Conservation (phyloP, 179 eudicot genomes). For the Drosera spatulata region DNA sequence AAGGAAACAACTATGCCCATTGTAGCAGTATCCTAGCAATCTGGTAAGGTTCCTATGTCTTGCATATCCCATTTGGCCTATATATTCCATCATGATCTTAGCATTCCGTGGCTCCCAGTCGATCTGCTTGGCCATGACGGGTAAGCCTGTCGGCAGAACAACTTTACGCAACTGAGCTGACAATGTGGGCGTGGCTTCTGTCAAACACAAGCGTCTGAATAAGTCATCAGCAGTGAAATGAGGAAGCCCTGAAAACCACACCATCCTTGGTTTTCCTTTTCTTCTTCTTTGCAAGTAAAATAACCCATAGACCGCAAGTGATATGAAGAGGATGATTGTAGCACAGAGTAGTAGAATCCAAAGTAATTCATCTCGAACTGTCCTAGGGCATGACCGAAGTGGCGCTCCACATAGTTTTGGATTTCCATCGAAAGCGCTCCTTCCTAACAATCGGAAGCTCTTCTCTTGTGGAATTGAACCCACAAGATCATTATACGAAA, state of each 20-base stretch:
- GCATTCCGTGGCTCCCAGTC: slow-evolving; percentile 41
- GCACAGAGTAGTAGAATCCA: slow-evolving; percentile 71
- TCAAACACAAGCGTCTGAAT: slow-evolving; percentile 34
- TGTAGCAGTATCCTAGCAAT: slow-evolving; percentile 77
- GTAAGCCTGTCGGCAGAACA: slow-evolving; percentile 76
- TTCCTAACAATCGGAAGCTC: slow-evolving; percentile 49
- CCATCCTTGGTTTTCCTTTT: slow-evolving; percentile 67
- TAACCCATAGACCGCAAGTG: slow-evolving; percentile 45
- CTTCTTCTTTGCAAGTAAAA: slow-evolving; percentile 42
- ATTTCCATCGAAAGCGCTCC: slow-evolving; percentile 71
- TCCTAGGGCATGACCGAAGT: slow-evolving; percentile 34
- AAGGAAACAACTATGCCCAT: slow-evolving; percentile 46
- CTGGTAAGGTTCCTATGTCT: slow-evolving; percentile 74
- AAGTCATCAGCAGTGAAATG: slow-evolving; percentile 63
- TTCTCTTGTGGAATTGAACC: slow-evolving; percentile 61
- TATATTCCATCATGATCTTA: slow-evolving; percentile 32
- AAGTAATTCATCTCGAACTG: slow-evolving; percentile 32
- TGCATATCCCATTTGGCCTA: slow-evolving; percentile 56
- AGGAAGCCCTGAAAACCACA: slow-evolving; percentile 67
- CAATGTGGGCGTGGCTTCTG: slow-evolving; percentile 28
- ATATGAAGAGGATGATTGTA: slow-evolving; percentile 39
- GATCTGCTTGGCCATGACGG: slow-evolving; percentile 65
- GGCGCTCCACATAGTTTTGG: slow-evolving; percentile 78
- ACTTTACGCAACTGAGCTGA: slow-evolving; percentile 43
- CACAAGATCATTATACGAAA: slow-evolving; percentile 67